A percentile compares a stretch with the other conserved stretches of the same genome.
phyloP scores from a whole-genome alignment of 805 yeast genomes.

The Naumovozyma dairenensis region DNA sequence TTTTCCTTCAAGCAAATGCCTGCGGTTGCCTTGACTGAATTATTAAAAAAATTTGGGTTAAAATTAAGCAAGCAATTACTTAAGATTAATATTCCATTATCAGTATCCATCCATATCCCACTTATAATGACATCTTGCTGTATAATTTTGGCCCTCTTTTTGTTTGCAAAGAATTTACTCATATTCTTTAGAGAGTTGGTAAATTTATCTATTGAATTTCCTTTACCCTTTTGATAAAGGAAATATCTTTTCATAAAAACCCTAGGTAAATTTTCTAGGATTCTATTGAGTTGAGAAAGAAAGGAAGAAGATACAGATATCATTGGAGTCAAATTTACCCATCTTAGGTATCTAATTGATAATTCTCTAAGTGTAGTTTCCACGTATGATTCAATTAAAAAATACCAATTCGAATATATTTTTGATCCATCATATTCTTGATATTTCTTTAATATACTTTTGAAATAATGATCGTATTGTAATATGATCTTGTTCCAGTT shows the following conservation, averaged over 20 bases:
- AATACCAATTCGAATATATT: neutral
- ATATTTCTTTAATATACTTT: neutral
- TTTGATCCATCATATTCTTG: neutral
- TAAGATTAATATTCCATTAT: no score
- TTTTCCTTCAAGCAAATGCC: no score
- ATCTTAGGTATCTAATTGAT: neutral
- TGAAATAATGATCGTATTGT: no score
- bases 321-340: no score
- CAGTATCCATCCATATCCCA: neutral
- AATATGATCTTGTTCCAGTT: no score
- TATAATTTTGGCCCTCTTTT: no score
- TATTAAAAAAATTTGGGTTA: no score
- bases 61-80: no score
- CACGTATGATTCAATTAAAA: neutral
- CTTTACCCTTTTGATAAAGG: neutral
- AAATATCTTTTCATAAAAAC: neutral
- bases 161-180: neutral
- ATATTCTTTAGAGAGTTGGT: neutral
- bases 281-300: no score
- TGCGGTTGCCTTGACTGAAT: no score
- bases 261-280: neutral
- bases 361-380: neutral
- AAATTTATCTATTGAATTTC: neutral
- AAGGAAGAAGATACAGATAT: no score
- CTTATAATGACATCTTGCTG: neutral